Base-by-base conservation (phyloP, 2,329 filamentous ascomycete species). In the Pseudomassariella vexata region DNA sequence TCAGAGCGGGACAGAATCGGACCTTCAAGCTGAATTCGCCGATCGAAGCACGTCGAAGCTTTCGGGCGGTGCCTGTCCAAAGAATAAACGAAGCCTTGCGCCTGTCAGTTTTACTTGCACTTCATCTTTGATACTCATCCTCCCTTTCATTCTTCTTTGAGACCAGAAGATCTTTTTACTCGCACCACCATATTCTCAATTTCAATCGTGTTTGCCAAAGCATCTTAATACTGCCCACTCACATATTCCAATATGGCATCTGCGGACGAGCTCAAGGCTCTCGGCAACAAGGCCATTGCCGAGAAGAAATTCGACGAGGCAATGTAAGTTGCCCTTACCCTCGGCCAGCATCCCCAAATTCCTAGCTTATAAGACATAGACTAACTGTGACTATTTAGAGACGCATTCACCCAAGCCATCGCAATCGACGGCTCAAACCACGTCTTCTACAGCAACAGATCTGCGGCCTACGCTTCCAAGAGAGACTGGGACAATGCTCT, bases 271-370 rank as follows among this genome's bases (percentile, higher is more conserved):
- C 79, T 98, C 53, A 98, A 98, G 73, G 87, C 89, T 54, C 83
- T 92, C 59, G 92, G 90, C 70, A 98, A 98, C 74, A 94, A 94
- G 73, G 89, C 94, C 64, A 98, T 98, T 63, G 83, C 87, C 46
- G 88, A 86, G 42, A 96, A 96, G 76, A 88, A 96, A 65, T 98
- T 95, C 61, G 76, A 88, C 53, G 87, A 90, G 60, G 92, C 92
- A 55, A 79, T 95, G 90, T 96, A 76, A 65, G 86, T 79, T 31
- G 8, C 12, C 18, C 14, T 32, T 29, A 10, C 11, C 32, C 12
- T 8, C 36, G 15, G 27, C 25, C 44, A 52, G 21, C 53, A 40
- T 5, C 18, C 5, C 28, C 28, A 22, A n/a, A n/a, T n/a, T n/a
- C n/a, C n/a, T n/a, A n/a, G n/a, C n/a, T n/a, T n/a, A n/a, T n/a